phyloP scores from a whole-genome alignment of 2,329 filamentous ascomycete genomes.

The Fusarium mangiferae region DNA sequence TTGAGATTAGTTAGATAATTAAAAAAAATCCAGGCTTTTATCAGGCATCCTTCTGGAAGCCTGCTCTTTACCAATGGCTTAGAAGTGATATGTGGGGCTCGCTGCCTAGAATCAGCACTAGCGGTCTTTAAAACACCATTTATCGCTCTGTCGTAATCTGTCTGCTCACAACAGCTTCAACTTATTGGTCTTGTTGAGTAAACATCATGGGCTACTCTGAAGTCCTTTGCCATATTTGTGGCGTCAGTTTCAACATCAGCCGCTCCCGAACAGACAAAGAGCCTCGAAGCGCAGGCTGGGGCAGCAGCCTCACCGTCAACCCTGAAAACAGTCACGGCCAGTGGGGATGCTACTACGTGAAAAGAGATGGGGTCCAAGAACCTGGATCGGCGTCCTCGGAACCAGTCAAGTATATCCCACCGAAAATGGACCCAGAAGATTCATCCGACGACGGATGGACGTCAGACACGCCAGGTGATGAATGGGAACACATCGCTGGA shows the following conservation, averaged over 20 bases:
- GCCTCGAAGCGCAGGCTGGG: constrained; percentile 31
- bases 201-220: constrained; percentile 2
- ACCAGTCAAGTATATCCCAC: not conserved
- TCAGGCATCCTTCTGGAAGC: not conserved
- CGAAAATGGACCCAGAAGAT: not conserved
- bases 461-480: not conserved
- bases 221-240: not conserved
- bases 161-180: not conserved
- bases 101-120: not conserved
- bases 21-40: too few relatives aligned
- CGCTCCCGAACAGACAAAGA: constrained; percentile 38
- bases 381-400: not conserved
- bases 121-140: not conserved
- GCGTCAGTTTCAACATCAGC: constrained; percentile 45
- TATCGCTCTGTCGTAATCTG: accelerated
- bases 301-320: not conserved
- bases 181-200: accelerated
- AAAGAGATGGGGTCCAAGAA: not conserved
- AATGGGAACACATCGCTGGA: constrained; percentile 40
- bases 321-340: not conserved
- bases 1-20: not conserved
- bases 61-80: accelerated
- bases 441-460: not conserved
- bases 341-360: constrained; percentile 5
- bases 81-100: not conserved